These are phyloP conservation scores for Sugiyamaella japonica DNA, from an alignment of 1,139 yeast genomes.

Conservation along the genomic window DNA sequence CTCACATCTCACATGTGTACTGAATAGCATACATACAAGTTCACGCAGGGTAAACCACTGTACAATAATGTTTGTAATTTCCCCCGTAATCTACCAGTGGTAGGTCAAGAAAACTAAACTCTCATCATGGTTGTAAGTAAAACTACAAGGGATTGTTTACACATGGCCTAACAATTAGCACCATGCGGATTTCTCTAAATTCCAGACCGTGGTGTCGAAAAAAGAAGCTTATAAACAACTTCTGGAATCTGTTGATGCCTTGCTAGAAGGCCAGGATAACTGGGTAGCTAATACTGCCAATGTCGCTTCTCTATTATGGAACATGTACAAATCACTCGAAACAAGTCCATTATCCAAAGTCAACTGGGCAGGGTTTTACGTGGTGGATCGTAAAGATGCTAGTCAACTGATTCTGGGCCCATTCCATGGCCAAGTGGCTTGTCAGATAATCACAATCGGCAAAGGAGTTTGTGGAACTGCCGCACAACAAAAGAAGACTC, in stretches of 20 bases:
- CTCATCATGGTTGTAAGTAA: neutral
- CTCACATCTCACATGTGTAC: neutral
- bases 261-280: slow-evolving; percentile 61
- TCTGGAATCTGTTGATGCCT: slow-evolving; percentile 62
- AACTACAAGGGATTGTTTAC: neutral
- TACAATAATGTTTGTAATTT: no score
- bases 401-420: slow-evolving; percentile 75
- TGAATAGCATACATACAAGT: neutral
- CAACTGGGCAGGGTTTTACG: slow-evolving; percentile 95
- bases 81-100: no score
- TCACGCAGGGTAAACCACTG: no score
- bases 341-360: slow-evolving; percentile 42
- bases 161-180: slow-evolving; percentile 18
- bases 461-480: slow-evolving; percentile 92
- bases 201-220: slow-evolving; percentile 41
- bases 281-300: slow-evolving; percentile 92
- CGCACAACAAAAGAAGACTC: slow-evolving; percentile 58
- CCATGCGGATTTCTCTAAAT: slow-evolving; percentile 37
- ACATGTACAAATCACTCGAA: slow-evolving; percentile 66
- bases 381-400: slow-evolving; percentile 43
- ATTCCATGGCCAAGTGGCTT: slow-evolving; percentile 95
- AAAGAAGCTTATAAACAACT: slow-evolving; percentile 61
- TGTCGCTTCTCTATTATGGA: slow-evolving; percentile 84
- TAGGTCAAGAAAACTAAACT: no score
- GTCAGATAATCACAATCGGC: slow-evolving; percentile 77